Evolutionary conservation across 208 protist genomes (phyloP).

Genomic region (Trypanosoma platydactyli): DNA sequence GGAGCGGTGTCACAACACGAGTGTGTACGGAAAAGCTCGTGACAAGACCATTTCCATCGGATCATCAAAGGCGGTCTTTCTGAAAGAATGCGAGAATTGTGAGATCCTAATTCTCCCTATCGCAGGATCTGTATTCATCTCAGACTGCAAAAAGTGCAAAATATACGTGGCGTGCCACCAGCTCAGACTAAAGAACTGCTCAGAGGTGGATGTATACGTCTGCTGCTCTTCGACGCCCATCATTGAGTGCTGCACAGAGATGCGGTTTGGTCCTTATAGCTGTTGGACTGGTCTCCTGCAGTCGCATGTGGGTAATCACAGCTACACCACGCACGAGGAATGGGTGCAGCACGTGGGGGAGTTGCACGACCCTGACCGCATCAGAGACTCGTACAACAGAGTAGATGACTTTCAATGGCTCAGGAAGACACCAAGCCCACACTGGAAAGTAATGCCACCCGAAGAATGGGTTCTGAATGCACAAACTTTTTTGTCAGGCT

Average conservation of each 20-base stretch:
- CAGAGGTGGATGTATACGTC: conserved; percentile 67
- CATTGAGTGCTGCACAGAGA: conserved; percentile 68
- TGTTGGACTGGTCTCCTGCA: conserved; percentile 68
- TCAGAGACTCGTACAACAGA: conserved; percentile 39
- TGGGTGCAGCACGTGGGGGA: conserved; percentile 70
- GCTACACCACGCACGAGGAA: conserved; percentile 45
- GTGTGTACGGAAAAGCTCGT: conserved; percentile 39
- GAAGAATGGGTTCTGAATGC: conserved; percentile 30
- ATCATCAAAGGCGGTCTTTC: conserved; percentile 54
- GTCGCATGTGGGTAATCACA: conserved; percentile 28
- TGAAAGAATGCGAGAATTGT: conserved; percentile 49
- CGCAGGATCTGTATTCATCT: conserved; percentile 80
- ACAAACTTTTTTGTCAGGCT: conserved; percentile 15
- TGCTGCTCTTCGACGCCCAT: conserved; percentile 83
- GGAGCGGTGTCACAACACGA: neutral
- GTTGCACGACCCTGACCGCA: conserved; percentile 34
- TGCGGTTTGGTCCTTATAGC: conserved; percentile 79
- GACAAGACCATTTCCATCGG: conserved; percentile 44
- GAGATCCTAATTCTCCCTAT: conserved; percentile 62
- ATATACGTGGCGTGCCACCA: conserved; percentile 86
- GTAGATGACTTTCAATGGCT: conserved; percentile 91
- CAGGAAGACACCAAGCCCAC: conserved; percentile 69
- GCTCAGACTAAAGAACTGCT: conserved; percentile 80
- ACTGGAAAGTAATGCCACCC: conserved; percentile 67
- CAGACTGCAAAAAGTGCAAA: conserved; percentile 56